Percentiles rank a stretch among this genome's conserved stretches.
Evolutionary conservation across 176 grass and related monocot species (phyloP).

Genomic region (Pontederia crassipes): DNA sequence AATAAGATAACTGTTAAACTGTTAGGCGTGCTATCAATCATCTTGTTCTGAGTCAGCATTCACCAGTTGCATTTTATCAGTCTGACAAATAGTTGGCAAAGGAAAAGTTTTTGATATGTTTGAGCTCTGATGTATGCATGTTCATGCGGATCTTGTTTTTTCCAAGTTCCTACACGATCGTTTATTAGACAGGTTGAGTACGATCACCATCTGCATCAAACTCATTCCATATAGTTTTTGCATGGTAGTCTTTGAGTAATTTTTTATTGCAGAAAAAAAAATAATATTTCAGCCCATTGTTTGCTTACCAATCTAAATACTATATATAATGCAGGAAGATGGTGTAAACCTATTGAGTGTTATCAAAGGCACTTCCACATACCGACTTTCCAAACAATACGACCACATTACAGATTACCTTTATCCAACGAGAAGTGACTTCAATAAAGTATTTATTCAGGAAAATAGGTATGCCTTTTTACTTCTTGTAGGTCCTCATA

Average conservation of each 20-base stretch:
- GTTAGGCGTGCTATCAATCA: not conserved
- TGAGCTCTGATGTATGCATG: no score
- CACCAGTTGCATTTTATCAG: not conserved
- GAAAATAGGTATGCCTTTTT: not conserved
- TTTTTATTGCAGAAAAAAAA: not conserved
- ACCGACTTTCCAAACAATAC: constrained; percentile 46
- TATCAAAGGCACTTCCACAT: constrained; percentile 72
- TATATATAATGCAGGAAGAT: constrained; percentile 43
- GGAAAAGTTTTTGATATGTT: no score
- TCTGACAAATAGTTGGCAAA: not conserved
- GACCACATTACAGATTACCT: constrained; percentile 65
- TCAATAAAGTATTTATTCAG: constrained; percentile 20
- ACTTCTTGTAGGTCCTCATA: not conserved
- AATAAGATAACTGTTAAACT: not conserved
- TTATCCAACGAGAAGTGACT: constrained; percentile 48
- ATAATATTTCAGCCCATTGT: not conserved
- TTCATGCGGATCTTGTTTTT: no score
- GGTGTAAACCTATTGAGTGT: constrained; percentile 51
- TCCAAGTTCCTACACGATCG: no score
- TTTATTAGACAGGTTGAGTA: no score
- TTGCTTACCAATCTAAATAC: not conserved
- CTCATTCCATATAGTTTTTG: no score
- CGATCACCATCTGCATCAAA: no score
- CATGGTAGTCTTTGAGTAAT: not conserved
- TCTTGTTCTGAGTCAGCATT: not conserved